Base-by-base conservation (phyloP, 176 grass and related monocot species). In the Oryza brachyantha region DNA sequence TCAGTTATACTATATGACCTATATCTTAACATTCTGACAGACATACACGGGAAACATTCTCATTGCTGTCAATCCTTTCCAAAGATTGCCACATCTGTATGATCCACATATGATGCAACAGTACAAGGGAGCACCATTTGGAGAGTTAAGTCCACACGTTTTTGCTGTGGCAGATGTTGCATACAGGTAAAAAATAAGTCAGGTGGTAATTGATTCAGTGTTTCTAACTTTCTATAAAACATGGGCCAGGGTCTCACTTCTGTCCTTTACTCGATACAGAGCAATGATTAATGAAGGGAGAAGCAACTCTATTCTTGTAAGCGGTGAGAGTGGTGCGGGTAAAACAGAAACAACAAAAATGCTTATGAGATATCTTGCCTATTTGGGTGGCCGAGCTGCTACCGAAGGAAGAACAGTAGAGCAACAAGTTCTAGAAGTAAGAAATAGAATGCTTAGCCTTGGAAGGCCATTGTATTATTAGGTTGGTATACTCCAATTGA, bases 281-380 rank as follows among this genome's bases (percentile, higher is more conserved):
- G 95, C 95, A 74, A 98, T 98, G 95, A 85, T 92, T 75, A 90
- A 93, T 87, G 95, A 98, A 81, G 68, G 76, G 31, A 98, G 88
- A 85, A 98, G 95, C 77, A 98, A 98, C 43, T 92, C 95, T 37
- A 98, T 98, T 90, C 83, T 98, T 70, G 95, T 98, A 66, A 98
- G 95, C 81, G 95, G 95, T 78, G 95, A 98, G 88, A 98, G 95
- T 58, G 95, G 95, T 85, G 95, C 95, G 2, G 92, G 95, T 42
- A 98, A 98, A 91, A 98, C 95, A 52, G 95, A 98, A 86, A 98
- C 95, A 84, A 98, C 95, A 75, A 98, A 98, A 83, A 98, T 98
- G 95, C 95, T 98, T 75, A 98, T 98, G 95, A 86, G 88, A 64
- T 94, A 98, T 89, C 92, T 98, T 69, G 96, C 96, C 45, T 94